These are phyloP conservation scores for Spergularia marina DNA, from an alignment of 148 eudicot species.

Conservation along the genomic window DNA sequence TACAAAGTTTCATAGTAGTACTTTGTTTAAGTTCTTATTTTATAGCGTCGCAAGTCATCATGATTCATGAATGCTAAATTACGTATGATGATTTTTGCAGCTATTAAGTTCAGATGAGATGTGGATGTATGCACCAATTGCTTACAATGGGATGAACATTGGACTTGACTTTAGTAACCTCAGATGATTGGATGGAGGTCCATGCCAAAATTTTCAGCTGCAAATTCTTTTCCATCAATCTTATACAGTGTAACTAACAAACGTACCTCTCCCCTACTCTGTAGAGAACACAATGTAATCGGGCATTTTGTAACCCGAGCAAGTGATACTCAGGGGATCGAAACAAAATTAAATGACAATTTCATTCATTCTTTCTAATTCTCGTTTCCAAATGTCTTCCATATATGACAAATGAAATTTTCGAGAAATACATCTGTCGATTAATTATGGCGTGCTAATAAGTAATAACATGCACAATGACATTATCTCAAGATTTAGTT, in stretches of 20 bases:
- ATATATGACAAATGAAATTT: too few species aligned
- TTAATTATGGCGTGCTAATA: too few species aligned
- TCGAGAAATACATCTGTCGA: too few species aligned
- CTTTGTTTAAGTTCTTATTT: not conserved
- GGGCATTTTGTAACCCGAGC: slow-evolving; percentile 12
- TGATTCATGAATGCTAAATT: not conserved
- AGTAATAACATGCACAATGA: too few species aligned
- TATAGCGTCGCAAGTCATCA: not conserved
- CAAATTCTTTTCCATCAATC: not conserved
- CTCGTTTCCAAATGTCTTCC: not conserved
- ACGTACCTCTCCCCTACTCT: not conserved
- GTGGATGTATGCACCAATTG: slow-evolving; percentile 62
- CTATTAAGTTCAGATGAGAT: slow-evolving; percentile 49
- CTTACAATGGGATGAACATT: slow-evolving; percentile 55
- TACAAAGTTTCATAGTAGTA: not conserved
- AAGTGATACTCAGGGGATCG: not conserved
- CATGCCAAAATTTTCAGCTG: not conserved
- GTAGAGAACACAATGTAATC: not conserved
- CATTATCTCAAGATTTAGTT: too few species aligned
- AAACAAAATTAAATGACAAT: slow-evolving; percentile 1
- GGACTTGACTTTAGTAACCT: slow-evolving; percentile 37
- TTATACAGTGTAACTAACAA: not conserved
- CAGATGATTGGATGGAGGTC: slow-evolving; percentile 18
- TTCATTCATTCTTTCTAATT: slow-evolving; percentile 11
- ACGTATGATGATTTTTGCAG: slow-evolving; percentile 26